A percentile compares a stretch with the other conserved stretches of the same genome.
phyloP scores from a whole-genome alignment of 305 asterid species.

The Plantago lanceolata region DNA sequence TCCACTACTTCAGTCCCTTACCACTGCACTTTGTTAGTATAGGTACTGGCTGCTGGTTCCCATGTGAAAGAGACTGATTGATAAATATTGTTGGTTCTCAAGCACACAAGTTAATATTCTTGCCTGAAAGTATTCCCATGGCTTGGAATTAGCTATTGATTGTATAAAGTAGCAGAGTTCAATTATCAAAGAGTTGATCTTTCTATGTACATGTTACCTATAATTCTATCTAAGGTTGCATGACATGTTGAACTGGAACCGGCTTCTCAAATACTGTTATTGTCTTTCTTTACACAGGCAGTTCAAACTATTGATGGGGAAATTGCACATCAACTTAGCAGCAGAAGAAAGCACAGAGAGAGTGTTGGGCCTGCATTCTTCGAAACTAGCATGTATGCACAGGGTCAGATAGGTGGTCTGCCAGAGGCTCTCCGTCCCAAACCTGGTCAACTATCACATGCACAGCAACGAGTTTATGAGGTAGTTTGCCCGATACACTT shows the following conservation, averaged over 20 bases:
- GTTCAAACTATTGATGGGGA: slow-evolving; percentile 91
- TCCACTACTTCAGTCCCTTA: no score
- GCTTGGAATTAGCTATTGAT: background rate
- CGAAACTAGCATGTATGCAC: slow-evolving; percentile 65
- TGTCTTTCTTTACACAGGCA: slow-evolving; percentile 44
- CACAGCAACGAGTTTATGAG: slow-evolving; percentile 98
- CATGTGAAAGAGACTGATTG: background rate
- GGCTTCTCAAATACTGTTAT: slow-evolving; percentile 7
- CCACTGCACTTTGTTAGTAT: background rate
- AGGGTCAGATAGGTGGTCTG: slow-evolving; percentile 64
- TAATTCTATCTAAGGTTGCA: background rate
- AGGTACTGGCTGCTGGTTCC: background rate
- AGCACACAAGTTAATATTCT: background rate
- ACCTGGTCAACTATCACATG: slow-evolving; percentile 85
- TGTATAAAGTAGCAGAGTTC: background rate
- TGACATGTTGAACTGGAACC: background rate
- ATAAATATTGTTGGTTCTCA: background rate
- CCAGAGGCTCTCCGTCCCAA: slow-evolving; percentile 97
- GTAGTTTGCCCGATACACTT: slow-evolving; percentile 32
- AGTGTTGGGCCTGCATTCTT: slow-evolving; percentile 63
- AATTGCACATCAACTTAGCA: slow-evolving; percentile 66
- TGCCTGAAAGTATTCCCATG: background rate
- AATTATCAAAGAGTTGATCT: background rate
- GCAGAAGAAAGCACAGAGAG: slow-evolving; percentile 81
- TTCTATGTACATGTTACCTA: background rate